Percentiles rank a stretch among this genome's conserved stretches.
phyloP scores from a whole-genome alignment of 2,329 filamentous ascomycete genomes.

The Tolypocladium pustulatum region DNA sequence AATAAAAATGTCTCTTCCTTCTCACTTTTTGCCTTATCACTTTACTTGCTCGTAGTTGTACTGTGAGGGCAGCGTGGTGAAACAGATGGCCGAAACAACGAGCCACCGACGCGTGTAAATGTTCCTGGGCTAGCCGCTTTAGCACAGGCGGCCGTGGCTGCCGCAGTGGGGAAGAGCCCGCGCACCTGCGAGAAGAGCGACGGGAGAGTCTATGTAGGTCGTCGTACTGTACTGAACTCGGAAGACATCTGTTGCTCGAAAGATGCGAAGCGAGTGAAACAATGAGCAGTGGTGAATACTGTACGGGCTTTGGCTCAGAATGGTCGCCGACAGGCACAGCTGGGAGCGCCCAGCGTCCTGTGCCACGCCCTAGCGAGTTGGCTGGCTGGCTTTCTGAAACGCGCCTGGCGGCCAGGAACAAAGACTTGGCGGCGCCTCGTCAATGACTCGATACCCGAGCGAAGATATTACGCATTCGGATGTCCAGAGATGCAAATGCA shows the following conservation, averaged over 20 bases:
- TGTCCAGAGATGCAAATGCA: background rate
- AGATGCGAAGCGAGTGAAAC: no score
- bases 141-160: background rate
- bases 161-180: background rate
- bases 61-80: background rate
- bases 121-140: background rate
- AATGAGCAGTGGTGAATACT: background rate
- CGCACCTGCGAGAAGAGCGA: no score
- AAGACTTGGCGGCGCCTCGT: background rate
- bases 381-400: background rate
- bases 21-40: background rate
- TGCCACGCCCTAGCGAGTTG: no score
- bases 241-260: no score
- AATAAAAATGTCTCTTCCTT: no score
- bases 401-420: background rate
- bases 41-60: background rate
- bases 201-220: no score
- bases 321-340: background rate
- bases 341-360: no score
- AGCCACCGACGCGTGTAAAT: background rate
- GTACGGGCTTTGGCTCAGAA: background rate
- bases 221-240: no score
- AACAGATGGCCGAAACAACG: background rate
- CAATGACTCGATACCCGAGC: background rate
- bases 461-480: background rate